Evolutionary conservation across 2,329 filamentous ascomycete species (phyloP), one percentile per base, ranked within the genome.

Genomic region (Fusarium sp.): DNA sequence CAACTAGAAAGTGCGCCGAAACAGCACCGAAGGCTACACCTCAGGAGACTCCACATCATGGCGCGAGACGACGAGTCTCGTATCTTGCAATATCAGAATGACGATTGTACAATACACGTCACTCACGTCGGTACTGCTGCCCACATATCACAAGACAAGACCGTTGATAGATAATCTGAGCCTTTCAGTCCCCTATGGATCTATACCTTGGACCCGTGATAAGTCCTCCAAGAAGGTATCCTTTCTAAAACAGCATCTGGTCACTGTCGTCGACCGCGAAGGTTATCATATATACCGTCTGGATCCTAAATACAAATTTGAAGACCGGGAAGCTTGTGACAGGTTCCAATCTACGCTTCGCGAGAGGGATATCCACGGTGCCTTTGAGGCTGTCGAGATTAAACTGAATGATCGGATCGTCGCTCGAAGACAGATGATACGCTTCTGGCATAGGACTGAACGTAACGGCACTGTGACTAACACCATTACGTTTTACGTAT

Each of bases 31-130:
- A 38, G 28, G 43, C 24, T 58, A 15, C 34, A 21, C 2, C 57
- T 65, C 3, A 47, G 62, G 26, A 50, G 52, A 10, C 40, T 67
- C 40, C 63, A 65, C 7, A 51, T 57, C 24, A 65, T 65, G 59
- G 60, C 60, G 19, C 49, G 59, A 36, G 60, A 60, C 26, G 55
- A 65, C 3, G 45, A 54, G 14, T 65, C 62, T 2, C 62, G 62
- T 14, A 65, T 65, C 4, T 31, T 65, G 1, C 54, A 60, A 33
- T 62, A 67, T 40, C 54, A 67, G 43, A 59, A 50, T 26, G 39
- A 42, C 15, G 54, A 60, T 22, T 51, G 54, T 6, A 49, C 47
- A 9, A 60, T 65, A 26, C 51, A 61, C 17, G 50, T 56, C 50
- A 58, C 55, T 7, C 55, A 58, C 47, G 43, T 58, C 11, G 55